Base-by-base conservation (phyloP, 768 basidiomycete genomes). In the Gelatoporia subvermispora region DNA sequence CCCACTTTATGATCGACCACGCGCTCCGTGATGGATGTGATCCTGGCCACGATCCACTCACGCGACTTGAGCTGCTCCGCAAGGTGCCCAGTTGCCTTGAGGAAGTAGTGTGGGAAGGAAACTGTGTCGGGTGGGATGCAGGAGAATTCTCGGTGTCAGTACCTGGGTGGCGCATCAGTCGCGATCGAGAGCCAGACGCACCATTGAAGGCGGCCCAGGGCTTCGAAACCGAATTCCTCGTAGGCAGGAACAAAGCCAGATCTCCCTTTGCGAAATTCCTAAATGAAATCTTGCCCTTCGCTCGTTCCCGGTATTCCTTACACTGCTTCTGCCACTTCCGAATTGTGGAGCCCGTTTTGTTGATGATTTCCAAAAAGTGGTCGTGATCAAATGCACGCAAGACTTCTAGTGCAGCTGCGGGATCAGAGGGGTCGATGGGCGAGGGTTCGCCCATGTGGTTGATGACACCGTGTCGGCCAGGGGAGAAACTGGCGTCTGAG, bases 131-230 rank as follows among this genome's bases (percentile, higher is more conserved):
- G 15, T 11, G 37, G 21, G 45, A 37, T 48, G 45, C 55, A 56
- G 68, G 66, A 61, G 58, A 67, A 71, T 65, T 55, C 37, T 65
- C 55, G 55, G 61, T 13, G 52, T 65, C 53, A 64, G 56, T 44
- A 54, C 41, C 46, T 39, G 47, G 45, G 24, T 41, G 45, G 38
- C 38, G 38, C 39, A 44, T 48, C 44, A 42, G 48, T 48, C 48
- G 47, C 17, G 16, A 36, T 25, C 8, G 28, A 13, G 13, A 45
- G 15, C 23, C 44, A 53, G 24, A 60, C 82, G 58, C 62, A 93
- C 93, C 88, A 67, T 98, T 99, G 70, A 98, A 99, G 9, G 96
- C 96, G 20, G 95, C 96, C 95, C 96, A 99, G 1, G 92, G 89
- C 64, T 89, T 92, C 37, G 88, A 85, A 5, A 90, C 80, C 23